Percentiles rank a stretch among this genome's conserved stretches.
phyloP scores from a whole-genome alignment of 768 basidiomycete genomes.

The Mycena epipterygia region DNA sequence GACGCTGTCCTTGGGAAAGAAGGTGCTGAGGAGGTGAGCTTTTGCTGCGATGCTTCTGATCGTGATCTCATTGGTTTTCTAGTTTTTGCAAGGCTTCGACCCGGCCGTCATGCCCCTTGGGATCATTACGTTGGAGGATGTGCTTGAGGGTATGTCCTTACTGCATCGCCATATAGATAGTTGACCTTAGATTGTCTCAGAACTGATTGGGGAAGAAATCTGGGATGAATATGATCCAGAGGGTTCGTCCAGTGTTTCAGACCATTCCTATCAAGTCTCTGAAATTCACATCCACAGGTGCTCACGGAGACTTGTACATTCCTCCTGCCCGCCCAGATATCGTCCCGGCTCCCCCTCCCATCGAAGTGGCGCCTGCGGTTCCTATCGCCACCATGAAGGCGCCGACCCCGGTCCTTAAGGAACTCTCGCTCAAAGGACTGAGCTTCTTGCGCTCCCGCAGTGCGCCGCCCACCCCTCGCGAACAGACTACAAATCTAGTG shows the following conservation, averaged over 20 bases:
- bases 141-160: slow-evolving; percentile 77
- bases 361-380: slow-evolving; percentile 35
- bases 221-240: slow-evolving; percentile 92
- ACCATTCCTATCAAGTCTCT: neutral
- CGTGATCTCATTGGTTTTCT: slow-evolving; percentile 21
- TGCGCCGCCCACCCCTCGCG: slow-evolving; percentile 69
- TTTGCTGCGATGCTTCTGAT: neutral
- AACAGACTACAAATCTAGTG: slow-evolving; percentile 34
- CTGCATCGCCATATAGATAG: neutral
- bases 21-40: slow-evolving; percentile 77
- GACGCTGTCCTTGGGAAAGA: slow-evolving; percentile 86
- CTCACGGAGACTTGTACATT: slow-evolving; percentile 65
- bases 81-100: slow-evolving; percentile 88
- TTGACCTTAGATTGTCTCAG: slow-evolving; percentile 50
- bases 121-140: slow-evolving; percentile 94
- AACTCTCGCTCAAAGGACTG: slow-evolving; percentile 61
- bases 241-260: no score
- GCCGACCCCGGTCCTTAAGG: slow-evolving; percentile 49
- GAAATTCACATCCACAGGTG: slow-evolving; percentile 62
- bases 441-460: slow-evolving; percentile 68
- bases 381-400: slow-evolving; percentile 33
- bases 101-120: slow-evolving; percentile 88
- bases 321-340: slow-evolving; percentile 50
- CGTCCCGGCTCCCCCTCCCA: slow-evolving; percentile 42
- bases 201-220: slow-evolving; percentile 93